A percentile compares a stretch with the other conserved stretches of the same genome.
Evolutionary conservation across 2,329 filamentous ascomycete genomes (phyloP).

Genomic region (Penicillium sp.): DNA sequence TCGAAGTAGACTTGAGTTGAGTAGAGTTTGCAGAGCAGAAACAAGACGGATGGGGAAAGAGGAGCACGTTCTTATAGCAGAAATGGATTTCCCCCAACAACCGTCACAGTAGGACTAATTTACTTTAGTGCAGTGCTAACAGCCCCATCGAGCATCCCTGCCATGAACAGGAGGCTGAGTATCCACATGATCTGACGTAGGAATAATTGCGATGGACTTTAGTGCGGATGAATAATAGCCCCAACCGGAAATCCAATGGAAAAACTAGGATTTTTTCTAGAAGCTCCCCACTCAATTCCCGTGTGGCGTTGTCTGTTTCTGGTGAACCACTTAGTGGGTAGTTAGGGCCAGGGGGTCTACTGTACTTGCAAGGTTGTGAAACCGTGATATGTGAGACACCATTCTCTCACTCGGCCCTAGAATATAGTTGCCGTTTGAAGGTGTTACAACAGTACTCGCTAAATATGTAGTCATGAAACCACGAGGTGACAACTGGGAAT

Average conservation of each 20-base stretch:
- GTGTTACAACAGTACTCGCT: slow-evolving; percentile 6
- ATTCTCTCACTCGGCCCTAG: neutral
- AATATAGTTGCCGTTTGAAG: neutral
- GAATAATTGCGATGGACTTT: slow-evolving; percentile 20
- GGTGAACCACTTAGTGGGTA: slow-evolving; percentile 15
- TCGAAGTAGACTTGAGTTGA: neutral
- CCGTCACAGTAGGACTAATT: slow-evolving; percentile 15
- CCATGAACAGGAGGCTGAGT: slow-evolving; percentile 29
- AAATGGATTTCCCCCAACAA: slow-evolving; percentile 8
- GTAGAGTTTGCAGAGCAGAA: neutral
- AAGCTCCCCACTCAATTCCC: slow-evolving; percentile 22
- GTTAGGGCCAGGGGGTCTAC: neutral
- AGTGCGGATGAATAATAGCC: slow-evolving; percentile 18
- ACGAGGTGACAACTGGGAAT: slow-evolving; percentile 23
- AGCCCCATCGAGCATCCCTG: slow-evolving; percentile 23
- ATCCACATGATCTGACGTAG: slow-evolving; percentile 29
- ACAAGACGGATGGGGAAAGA: neutral
- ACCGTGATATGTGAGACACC: slow-evolving; percentile 4
- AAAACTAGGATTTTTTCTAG: slow-evolving; percentile 23
- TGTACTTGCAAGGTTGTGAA: neutral
- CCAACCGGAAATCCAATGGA: slow-evolving; percentile 24
- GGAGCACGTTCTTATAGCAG: slow-evolving; percentile 19
- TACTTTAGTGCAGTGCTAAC: slow-evolving; percentile 17
- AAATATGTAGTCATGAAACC: slow-evolving; percentile 22
- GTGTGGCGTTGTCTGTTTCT: slow-evolving; percentile 10